Evolutionary conservation across 2,329 filamentous ascomycete genomes (phyloP).

Genomic region (Cucurbitaria berberidis): DNA sequence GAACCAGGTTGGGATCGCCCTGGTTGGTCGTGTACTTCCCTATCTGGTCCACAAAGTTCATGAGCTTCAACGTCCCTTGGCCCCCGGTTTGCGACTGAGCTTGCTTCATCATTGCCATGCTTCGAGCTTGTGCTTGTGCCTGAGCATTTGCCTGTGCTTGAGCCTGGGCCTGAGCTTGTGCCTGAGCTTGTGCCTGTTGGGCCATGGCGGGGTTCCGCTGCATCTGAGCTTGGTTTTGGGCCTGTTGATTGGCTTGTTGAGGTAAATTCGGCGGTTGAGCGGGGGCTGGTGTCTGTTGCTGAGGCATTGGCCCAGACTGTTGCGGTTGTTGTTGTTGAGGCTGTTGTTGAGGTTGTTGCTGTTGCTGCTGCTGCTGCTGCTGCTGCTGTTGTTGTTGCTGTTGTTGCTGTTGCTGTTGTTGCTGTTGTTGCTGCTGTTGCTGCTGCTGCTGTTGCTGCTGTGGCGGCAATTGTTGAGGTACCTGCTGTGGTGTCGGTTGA

Average conservation of each 20-base stretch:
- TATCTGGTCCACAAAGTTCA: constrained; percentile 63
- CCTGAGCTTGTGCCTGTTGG: constrained; percentile 49
- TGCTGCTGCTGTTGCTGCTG: constrained; percentile 49
- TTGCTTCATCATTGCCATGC: constrained; percentile 42
- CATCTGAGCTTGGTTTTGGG: constrained; percentile 36
- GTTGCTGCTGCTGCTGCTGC: constrained; percentile 35
- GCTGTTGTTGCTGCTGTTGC: constrained; percentile 49
- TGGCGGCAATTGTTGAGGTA: constrained; percentile 48
- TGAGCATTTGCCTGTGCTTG: constrained; percentile 36
- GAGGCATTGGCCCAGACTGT: constrained; percentile 51
- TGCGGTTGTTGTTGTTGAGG: constrained; percentile 46
- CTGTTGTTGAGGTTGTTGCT: constrained; percentile 33
- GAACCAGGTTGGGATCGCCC: constrained; percentile 63
- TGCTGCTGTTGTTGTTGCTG: constrained; percentile 44
- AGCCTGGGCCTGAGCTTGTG: constrained; percentile 41
- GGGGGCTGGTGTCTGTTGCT: constrained; percentile 51
- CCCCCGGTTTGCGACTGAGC: constrained; percentile 29
- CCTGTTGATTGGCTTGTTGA: constrained; percentile 42
- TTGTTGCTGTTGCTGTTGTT: no score
- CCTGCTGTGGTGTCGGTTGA: constrained; percentile 47
- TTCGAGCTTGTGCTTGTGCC: constrained; percentile 25
- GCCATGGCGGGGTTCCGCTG: constrained; percentile 43
- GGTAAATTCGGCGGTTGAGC: constrained; percentile 44
- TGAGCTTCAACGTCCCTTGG: constrained; percentile 58
- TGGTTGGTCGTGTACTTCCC: constrained; percentile 57